Evolutionary conservation across 2,329 filamentous ascomycete genomes (phyloP), one percentile per base, ranked within the genome.

Genomic region (Fusarium tjaetaba): DNA sequence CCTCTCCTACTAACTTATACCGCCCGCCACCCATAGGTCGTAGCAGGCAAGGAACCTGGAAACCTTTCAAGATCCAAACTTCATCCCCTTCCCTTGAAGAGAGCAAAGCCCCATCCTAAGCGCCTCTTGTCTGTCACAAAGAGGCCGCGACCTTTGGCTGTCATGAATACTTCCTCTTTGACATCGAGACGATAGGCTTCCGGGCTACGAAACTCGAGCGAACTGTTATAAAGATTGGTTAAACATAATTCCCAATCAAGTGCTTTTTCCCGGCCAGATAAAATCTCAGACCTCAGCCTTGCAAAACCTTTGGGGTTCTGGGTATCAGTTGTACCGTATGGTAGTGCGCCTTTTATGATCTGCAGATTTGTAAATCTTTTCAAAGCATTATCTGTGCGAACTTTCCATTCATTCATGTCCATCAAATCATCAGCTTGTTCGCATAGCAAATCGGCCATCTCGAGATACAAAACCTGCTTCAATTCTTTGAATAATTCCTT

Each of bases 31-130:
- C 24, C 1, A 0, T 26, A 10, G 30, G 24, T 15, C 42, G 18
- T 15, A 59, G 42, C 1, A 39, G 0, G 13, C 42, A 20, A 18
- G 42, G 56, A 26, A 48, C 30, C 2, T 1, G 32, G 10, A 11
- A 34, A 1, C 56, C 32, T 0, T 45, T 20, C 6, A 59, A 3
- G 13, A 59, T 22, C 42, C 42, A 59, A 0, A 59, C 22, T 32
- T 26, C 56, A 32, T 51, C 56, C 4, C 32, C 42, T 48, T 2
- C 7, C 0, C 4, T 4, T 2, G 32, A 11, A 0, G 32, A 34
- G 2, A 1, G 0, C 0, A n/a, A n/a, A 15, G 3, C 32, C 24
- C 4, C 3, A 24, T 1, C 32, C 56, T 18, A 59, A 4, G 7
- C 32, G 34, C 0, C 56, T 24, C 0, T 49, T 11, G 2, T 0